Evolutionary conservation across 83 land plant genomes (phyloP), one percentile per base, ranked within the genome.

Genomic region (Picea engelmannii): DNA sequence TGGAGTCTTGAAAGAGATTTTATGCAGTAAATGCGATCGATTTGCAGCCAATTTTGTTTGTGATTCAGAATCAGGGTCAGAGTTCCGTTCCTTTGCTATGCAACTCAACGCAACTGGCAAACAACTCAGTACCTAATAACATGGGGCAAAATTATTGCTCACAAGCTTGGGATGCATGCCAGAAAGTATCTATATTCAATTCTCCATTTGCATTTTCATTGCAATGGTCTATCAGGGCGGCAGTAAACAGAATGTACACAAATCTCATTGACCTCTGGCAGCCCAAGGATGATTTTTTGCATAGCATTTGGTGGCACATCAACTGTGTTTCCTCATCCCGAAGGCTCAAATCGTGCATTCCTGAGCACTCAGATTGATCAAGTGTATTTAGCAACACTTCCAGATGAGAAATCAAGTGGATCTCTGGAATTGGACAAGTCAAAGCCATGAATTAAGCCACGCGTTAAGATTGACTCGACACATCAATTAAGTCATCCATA

Each of bases 271-370:
- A 88, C 42, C 75, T 90, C 15, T 96, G 93, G 89, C 83, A 85
- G 49, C 85, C 93, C 5, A 47, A 88, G 82, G 42, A 49, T 31
- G 91, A 88, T 67, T 94, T 96, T 31, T 77, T 96, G 97, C 61
- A 65, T 60, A 20, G 84, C 85, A 21, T 84, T 91, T 74, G 94
- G 95, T 59, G 89, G 87, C 4, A 24, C 87, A n/a, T 74, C 85
- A 27, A 66, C 35, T 25, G 81, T 97, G 87, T 89, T 86, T 63
- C 86, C 92, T n/a, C 96, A 95, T 78, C 99, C 98, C 15, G 99
- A 97, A 86, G 95, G 94, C 3, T 92, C 98, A 0, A 91, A 94
- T 87, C 93, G 95, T 27, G 94, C 86, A 24, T 93, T 95, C 79
- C 82, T 97, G 69, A 71, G 92, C 60, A 89, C 81, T 58, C 98